Conservation (phyloP, 2,329 filamentous ascomycete species). For the Decorospora gaudefroyi region DNA sequence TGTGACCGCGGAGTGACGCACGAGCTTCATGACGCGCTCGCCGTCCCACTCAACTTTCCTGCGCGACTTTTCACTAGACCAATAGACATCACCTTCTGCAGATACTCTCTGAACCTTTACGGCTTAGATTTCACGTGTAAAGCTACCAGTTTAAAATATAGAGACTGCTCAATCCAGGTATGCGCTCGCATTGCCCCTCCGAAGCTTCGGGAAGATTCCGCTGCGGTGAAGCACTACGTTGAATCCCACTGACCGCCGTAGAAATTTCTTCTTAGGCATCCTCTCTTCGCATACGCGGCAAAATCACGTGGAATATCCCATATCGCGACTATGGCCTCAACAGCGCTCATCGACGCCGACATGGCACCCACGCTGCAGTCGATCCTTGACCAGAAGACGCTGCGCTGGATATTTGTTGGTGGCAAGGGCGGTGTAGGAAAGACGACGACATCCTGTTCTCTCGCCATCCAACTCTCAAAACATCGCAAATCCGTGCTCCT, state of each 20-base stretch:
- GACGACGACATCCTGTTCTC: constrained; percentile 98
- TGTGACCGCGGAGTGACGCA: constrained; percentile 18
- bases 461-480: constrained; percentile 95
- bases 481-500: constrained; percentile 94
- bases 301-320: neutral
- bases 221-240: neutral
- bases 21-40: constrained; percentile 15
- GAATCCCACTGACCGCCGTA: neutral
- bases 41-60: constrained; percentile 7
- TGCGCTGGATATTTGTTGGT: constrained; percentile 99
- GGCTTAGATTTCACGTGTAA: too few species aligned
- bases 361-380: constrained; percentile 93
- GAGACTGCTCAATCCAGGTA: neutral
- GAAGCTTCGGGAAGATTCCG: constrained; percentile 24
- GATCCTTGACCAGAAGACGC: constrained; percentile 90
- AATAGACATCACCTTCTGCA: neutral
- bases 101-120: too few species aligned
- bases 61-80: neutral
- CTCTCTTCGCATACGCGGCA: neutral
- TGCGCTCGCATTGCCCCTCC: constrained; percentile 5
- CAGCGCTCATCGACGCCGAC: constrained; percentile 59
- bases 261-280: neutral
- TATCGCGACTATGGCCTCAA: constrained; percentile 42
- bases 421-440: constrained; percentile 98
- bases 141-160: neutral